phyloP scores from a whole-genome alignment of 306 rosid species.

The Psophocarpus tetragonolobus region DNA sequence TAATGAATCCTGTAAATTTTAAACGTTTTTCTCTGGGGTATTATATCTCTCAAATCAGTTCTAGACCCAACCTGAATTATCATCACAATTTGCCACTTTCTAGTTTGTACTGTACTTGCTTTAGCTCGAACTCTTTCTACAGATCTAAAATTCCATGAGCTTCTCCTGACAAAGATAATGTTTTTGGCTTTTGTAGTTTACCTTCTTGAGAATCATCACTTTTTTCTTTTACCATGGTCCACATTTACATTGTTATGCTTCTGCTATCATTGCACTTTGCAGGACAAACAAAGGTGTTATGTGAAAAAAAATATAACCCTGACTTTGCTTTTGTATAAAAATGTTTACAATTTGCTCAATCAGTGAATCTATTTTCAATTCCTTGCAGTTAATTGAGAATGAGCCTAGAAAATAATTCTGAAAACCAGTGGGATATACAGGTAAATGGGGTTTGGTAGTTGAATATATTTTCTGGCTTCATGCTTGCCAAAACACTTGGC shows the following conservation, averaged over 20 bases:
- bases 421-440: not conserved
- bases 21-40: constrained; percentile 12
- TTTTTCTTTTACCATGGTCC: constrained; percentile 38
- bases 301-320: not conserved
- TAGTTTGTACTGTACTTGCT: constrained; percentile 31
- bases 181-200: constrained; percentile 43
- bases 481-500: constrained; percentile 1
- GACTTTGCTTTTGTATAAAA: constrained; percentile 2
- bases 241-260: constrained; percentile 25
- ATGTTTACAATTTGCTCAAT: not conserved
- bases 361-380: constrained; percentile 11
- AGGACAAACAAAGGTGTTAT: constrained; percentile 23
- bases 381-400: constrained; percentile 16
- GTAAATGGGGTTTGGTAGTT: not conserved
- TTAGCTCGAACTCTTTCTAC: constrained; percentile 32
- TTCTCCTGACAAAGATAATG: constrained; percentile 31
- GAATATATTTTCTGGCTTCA: not conserved
- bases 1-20: not conserved
- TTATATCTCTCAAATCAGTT: not conserved
- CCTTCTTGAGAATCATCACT: constrained; percentile 34
- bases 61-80: constrained; percentile 24
- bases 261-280: constrained; percentile 2
- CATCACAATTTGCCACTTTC: constrained; percentile 35
- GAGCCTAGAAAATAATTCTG: constrained; percentile 19
- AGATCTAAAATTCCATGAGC: constrained; percentile 32